Conservation (phyloP, 1,139 yeast species). For the Taphrina populina region DNA sequence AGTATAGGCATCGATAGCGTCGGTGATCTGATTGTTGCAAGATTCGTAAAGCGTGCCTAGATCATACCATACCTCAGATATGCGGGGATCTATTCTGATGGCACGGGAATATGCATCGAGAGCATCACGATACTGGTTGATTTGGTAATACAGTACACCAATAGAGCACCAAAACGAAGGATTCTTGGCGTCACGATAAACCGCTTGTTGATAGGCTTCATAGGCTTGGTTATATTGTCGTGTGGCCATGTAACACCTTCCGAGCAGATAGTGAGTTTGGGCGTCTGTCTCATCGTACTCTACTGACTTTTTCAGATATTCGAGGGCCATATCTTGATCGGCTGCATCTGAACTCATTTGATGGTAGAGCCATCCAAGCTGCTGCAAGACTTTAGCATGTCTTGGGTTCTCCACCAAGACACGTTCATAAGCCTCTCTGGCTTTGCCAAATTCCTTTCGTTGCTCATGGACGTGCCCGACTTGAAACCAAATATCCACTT, state of each 20-base stretch:
- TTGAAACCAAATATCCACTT: constrained; percentile 98
- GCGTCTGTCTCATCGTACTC: constrained; percentile 91
- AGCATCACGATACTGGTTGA: constrained; percentile 93
- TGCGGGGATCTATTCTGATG: constrained; percentile 88
- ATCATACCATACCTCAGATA: constrained; percentile 98
- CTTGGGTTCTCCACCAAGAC: constrained; percentile 86
- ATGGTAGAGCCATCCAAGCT: constrained; percentile 90
- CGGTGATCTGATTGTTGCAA: constrained; percentile 90
- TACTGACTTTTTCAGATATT: constrained; percentile 76
- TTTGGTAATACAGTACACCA: constrained; percentile 93
- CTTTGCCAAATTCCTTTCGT: constrained; percentile 85
- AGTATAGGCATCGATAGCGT: constrained; percentile 93
- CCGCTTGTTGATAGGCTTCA: constrained; percentile 98
- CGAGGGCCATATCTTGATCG: constrained; percentile 79
- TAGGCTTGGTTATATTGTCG: constrained; percentile 94
- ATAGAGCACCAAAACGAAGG: constrained; percentile 99
- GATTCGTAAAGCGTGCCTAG: constrained; percentile 95
- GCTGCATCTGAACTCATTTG: constrained; percentile 71
- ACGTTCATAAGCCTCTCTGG: constrained; percentile 91
- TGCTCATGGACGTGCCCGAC: constrained; percentile 94
- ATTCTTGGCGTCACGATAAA: constrained; percentile 89
- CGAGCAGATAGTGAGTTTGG: constrained; percentile 93
- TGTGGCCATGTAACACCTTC: constrained; percentile 94
- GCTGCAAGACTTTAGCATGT: constrained; percentile 93
- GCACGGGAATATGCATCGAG: constrained; percentile 97